A percentile compares a stretch with the other conserved stretches of the same genome.
Conservation (phyloP, 768 basidiomycete genomes). For the Jaapia argillacea region DNA sequence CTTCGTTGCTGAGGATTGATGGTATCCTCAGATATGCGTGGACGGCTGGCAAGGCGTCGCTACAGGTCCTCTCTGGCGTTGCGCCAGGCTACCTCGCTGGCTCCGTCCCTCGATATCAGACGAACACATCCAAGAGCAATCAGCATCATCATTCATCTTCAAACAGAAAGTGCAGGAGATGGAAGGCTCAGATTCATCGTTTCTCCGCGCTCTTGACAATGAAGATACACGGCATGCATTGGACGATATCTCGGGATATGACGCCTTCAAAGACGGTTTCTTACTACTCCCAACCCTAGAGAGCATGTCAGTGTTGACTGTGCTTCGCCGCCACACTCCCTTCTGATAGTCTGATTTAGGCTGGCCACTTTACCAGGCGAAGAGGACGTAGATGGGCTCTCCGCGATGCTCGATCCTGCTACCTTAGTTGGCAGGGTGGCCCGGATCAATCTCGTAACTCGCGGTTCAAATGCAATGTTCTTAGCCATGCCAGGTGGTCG, state of each 20-base stretch:
- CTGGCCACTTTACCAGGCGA: constrained; percentile 24
- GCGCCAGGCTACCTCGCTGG: constrained; percentile 22
- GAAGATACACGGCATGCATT: constrained; percentile 21
- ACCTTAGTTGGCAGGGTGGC: constrained; percentile 17
- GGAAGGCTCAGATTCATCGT: constrained; percentile 14
- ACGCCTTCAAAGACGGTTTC: constrained; percentile 24
- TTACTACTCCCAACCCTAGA: constrained; percentile 23
- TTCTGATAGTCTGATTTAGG: constrained; percentile 8
- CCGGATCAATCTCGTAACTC: constrained; percentile 17
- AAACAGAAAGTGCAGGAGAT: constrained; percentile 11
- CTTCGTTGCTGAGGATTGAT: not conserved
- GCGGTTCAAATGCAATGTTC: constrained; percentile 17
- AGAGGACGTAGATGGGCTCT: constrained; percentile 20
- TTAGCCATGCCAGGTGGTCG: constrained; percentile 19
- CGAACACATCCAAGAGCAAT: constrained; percentile 8
- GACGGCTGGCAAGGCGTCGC: constrained; percentile 19
- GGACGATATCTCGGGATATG: constrained; percentile 22
- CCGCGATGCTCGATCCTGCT: constrained; percentile 19
- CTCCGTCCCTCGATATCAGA: constrained; percentile 15
- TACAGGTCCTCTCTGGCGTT: constrained; percentile 22
- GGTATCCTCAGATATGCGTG: constrained; percentile 12
- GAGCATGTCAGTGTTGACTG: constrained; percentile 18
- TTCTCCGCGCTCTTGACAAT: constrained; percentile 17
- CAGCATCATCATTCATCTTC: constrained; percentile 15
- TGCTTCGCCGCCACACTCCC: not conserved